phyloP scores from a whole-genome alignment of 2,329 filamentous ascomycete genomes.

The Hymenoscyphus fraxineus region DNA sequence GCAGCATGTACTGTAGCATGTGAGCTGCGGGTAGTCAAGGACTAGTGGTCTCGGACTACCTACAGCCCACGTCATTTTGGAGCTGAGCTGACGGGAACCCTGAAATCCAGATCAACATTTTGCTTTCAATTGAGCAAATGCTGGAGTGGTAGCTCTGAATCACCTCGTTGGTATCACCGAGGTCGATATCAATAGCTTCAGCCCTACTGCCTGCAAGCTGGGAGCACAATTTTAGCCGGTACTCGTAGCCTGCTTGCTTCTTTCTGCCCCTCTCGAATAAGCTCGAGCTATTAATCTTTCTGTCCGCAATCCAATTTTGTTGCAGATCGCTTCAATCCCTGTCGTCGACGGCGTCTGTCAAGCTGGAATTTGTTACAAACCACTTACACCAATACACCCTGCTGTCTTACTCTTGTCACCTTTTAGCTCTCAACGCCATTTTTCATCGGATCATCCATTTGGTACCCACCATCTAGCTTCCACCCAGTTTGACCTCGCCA shows the following conservation, averaged over 20 bases:
- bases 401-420: background rate
- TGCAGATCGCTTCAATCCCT: background rate
- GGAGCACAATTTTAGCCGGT: background rate
- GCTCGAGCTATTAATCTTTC: conserved; percentile 1
- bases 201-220: background rate
- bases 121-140: background rate
- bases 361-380: background rate
- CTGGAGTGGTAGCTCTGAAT: background rate
- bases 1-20: background rate
- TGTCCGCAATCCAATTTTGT: background rate
- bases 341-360: background rate
- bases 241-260: background rate
- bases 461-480: background rate
- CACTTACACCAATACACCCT: background rate
- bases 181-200: background rate
- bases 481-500: background rate
- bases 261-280: background rate
- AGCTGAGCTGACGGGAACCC: background rate
- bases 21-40: background rate
- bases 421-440: background rate
- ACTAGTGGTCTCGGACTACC: background rate
- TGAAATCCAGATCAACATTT: background rate
- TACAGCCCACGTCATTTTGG: background rate
- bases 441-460: background rate
- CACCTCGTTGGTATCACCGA: background rate